phyloP scores from a whole-genome alignment of 768 basidiomycete species.

The Pleurotus sapidus region DNA sequence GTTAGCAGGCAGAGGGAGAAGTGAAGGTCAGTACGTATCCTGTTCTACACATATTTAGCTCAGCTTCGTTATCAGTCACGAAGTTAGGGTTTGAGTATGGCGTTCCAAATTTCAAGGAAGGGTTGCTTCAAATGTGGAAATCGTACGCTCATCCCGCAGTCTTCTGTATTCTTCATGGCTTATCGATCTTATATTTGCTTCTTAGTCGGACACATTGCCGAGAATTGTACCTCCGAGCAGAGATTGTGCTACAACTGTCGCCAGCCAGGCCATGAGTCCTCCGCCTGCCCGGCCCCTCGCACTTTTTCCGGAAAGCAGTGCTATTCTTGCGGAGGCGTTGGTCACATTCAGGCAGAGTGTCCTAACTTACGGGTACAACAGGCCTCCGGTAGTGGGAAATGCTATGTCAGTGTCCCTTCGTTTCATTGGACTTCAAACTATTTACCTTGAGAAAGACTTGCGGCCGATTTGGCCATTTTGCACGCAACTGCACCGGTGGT shows the following conservation, averaged over 20 bases:
- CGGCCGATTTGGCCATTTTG: conserved; percentile 81
- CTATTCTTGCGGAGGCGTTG: conserved; percentile 90
- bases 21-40: conserved; percentile 45
- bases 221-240: conserved; percentile 85
- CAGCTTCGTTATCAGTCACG: conserved; percentile 18
- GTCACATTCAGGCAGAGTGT: conserved; percentile 87
- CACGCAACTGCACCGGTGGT: conserved; percentile 66
- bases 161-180: conserved; percentile 8
- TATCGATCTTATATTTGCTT: conserved; percentile 9
- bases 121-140: conserved; percentile 95
- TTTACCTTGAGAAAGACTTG: conserved; percentile 51
- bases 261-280: conserved; percentile 91
- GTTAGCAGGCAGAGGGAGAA: conserved; percentile 74
- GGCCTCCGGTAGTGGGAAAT: conserved; percentile 67
- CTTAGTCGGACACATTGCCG: conserved; percentile 89
- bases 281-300: conserved; percentile 81
- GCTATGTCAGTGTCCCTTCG: conserved; percentile 58
- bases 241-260: conserved; percentile 94
- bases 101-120: conserved; percentile 82
- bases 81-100: conserved; percentile 58
- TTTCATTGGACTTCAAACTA: conserved; percentile 6
- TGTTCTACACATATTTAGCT: background rate
- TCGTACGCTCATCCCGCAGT: conserved; percentile 46
- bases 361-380: conserved; percentile 73
- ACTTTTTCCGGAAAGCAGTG: conserved; percentile 86